These are phyloP conservation scores for Gaillardinia entomophila DNA, from an alignment of 805 yeast genomes.

Conservation along the genomic window DNA sequence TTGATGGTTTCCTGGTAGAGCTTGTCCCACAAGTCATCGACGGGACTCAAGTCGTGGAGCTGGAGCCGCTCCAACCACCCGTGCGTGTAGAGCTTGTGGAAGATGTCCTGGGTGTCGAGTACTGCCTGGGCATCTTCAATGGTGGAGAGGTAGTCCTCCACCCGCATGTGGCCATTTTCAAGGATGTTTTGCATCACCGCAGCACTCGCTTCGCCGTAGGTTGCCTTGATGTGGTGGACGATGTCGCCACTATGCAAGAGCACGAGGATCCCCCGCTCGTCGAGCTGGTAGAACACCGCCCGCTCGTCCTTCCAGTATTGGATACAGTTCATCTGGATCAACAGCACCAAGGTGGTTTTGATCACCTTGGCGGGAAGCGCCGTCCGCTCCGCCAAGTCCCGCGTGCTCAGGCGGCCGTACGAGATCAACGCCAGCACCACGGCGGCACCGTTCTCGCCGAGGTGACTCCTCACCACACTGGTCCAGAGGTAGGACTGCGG, in stretches of 20 bases:
- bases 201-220: constrained; percentile 42
- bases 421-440: constrained; percentile 57
- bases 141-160: constrained; percentile 38
- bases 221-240: constrained; percentile 44
- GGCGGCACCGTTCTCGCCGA: constrained; percentile 71
- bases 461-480: constrained; percentile 43
- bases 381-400: constrained; percentile 46
- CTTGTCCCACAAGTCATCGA: constrained; percentile 34
- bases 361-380: constrained; percentile 45
- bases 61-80: constrained; percentile 33
- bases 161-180: constrained; percentile 61
- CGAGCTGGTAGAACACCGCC: constrained; percentile 48
- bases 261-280: constrained; percentile 57
- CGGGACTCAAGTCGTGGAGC: constrained; percentile 25
- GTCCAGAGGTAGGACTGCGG: constrained; percentile 58
- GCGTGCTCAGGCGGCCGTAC: constrained; percentile 59
- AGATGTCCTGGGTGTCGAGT: constrained; percentile 16
- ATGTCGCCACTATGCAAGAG: constrained; percentile 77
- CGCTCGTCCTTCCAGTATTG: constrained; percentile 51
- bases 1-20: constrained; percentile 30
- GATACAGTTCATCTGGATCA: constrained; percentile 76
- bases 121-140: constrained; percentile 14
- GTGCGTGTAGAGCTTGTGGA: constrained; percentile 23
- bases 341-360: constrained; percentile 63
- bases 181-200: constrained; percentile 65